Conservation (phyloP, 768 basidiomycete species). For the Rubroboletus pulcherrimus region DNA sequence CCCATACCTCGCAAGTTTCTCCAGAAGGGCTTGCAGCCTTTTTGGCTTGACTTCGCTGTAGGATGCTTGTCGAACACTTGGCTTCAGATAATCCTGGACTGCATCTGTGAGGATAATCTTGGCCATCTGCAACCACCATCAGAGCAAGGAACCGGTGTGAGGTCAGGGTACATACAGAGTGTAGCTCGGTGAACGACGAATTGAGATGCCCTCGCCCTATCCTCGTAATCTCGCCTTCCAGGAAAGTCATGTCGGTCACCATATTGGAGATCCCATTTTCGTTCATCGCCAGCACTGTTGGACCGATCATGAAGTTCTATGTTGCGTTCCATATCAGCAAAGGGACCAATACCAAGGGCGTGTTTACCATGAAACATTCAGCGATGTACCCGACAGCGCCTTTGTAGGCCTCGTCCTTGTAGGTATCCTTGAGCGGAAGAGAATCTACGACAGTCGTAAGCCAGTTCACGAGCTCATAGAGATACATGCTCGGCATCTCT, state of each 20-base stretch:
- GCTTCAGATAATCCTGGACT: slow-evolving; percentile 77
- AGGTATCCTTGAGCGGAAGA: slow-evolving; percentile 72
- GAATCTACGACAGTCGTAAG: slow-evolving; percentile 94
- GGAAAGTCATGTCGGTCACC: slow-evolving; percentile 79
- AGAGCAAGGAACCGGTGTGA: background rate
- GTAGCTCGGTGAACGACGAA: slow-evolving; percentile 75
- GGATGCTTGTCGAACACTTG: slow-evolving; percentile 61
- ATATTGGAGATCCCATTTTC: slow-evolving; percentile 88
- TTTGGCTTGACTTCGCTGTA: slow-evolving; percentile 68
- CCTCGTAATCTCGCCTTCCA: slow-evolving; percentile 80
- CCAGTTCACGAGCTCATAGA: slow-evolving; percentile 95
- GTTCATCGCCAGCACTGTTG: slow-evolving; percentile 75
- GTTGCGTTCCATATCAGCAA: slow-evolving; percentile 4
- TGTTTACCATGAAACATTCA: slow-evolving; percentile 78
- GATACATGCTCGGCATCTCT: slow-evolving; percentile 84
- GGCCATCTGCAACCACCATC: slow-evolving; percentile 46
- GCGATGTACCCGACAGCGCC: slow-evolving; percentile 88
- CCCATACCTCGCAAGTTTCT: slow-evolving; percentile 74
- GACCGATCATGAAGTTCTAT: slow-evolving; percentile 75
- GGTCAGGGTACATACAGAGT: slow-evolving; percentile 49
- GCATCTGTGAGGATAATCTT: slow-evolving; percentile 70
- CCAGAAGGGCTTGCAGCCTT: slow-evolving; percentile 66
- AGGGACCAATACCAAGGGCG: background rate
- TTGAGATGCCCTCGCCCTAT: slow-evolving; percentile 70
- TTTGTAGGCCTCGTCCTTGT: slow-evolving; percentile 88